Base-by-base conservation (phyloP, 148 eudicot species). In the Nepenthes mirabilis region DNA sequence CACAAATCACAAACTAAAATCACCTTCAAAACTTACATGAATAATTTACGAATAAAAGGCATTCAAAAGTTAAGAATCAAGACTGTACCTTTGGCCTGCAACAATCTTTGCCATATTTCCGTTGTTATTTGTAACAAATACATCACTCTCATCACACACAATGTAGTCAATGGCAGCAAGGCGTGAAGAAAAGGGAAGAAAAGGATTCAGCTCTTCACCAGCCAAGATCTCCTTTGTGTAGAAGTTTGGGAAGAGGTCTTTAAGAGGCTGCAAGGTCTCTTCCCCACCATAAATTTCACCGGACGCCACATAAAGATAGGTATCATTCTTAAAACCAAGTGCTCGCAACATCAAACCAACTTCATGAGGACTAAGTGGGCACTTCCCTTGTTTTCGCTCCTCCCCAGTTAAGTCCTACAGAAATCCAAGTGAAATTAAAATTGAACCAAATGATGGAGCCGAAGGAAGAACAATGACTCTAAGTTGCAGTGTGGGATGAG, bases 71-170 rank as follows among this genome's bases (percentile, higher is more conserved):
- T n/a, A 50, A 50, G n/a, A 11, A 50, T 50, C 53, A 50, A 40
- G 45, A 0, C 45, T 8, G 8, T 40, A 89, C 99, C 99, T 86
- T 76, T 90, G 78, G 57, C 99, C 99, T 40, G 99, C 96, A 32
- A 93, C 87, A 76, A 89, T 84, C 74, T 89, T 93, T 45, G 97
- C 99, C 99, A 93, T 93, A 72, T 93, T 93, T 7, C 99, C 99
- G 59, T 93, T 93, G 64, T 93, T 93, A 67, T 93, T 93, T 51
- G 99, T 79, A 70, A 89, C 83, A 72, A 93, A 93, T 9, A 93
- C 99, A 63, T 93, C 97, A 65, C 99, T 93, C 67, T 93, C 99
- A 62, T 88, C 99, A 60, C 81, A 82, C 33, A 89, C 99, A 40
- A 86, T 84, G 70, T 86, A 93, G 77, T 93, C 99, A 55, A 93